Evolutionary conservation across 2,329 filamentous ascomycete genomes (phyloP), one percentile per base, ranked within the genome.

Genomic region (Microcyclosporella mali): DNA sequence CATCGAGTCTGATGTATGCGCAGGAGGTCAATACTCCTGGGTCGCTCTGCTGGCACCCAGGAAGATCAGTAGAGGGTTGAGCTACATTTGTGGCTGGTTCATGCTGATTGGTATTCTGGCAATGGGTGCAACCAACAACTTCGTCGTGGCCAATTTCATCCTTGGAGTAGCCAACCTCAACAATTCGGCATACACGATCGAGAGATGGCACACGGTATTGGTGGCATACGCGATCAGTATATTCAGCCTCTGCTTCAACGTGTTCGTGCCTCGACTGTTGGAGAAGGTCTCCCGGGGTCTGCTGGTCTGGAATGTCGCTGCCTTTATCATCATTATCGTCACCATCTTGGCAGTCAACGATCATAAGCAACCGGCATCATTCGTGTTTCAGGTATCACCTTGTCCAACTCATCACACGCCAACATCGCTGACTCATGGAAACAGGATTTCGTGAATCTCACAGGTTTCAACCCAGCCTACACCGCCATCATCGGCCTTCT

Each of bases 21-120:
- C 21, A 25, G 72, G 75, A 25, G 72, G 77, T 6, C 74, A 78
- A 52, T 79, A 79, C 52, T 73, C 68, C 1, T 77, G 77, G 75
- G 75, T 78, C 12, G 74, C 73, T 3, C 71, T 77, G 1, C 62
- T 79, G 6, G 72, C 75, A 4, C 76, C 76, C 2, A 68, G 64
- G 6, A 67, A 61, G 16, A 63, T 31, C 28, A 43, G 41, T 6
- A 36, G 49, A 37, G 45, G 42, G 4, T 38, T 49, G 12, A 47
- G 59, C 14, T 68, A 68, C 45, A 52, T 67, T 16, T 67, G 65
- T 39, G 66, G 65, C 14, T 68, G 65, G 51, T 53, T 59, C 47
- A 63, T 65, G 59, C 40, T 60, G 27, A 62, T 61, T 15, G 56
- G 70, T 2, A 64, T 74, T 25, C 59, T 75, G 70, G 45, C 71